Evolutionary conservation across 192 early-diverging fungal species (phyloP).

Genomic region (Coemansia sp.): DNA sequence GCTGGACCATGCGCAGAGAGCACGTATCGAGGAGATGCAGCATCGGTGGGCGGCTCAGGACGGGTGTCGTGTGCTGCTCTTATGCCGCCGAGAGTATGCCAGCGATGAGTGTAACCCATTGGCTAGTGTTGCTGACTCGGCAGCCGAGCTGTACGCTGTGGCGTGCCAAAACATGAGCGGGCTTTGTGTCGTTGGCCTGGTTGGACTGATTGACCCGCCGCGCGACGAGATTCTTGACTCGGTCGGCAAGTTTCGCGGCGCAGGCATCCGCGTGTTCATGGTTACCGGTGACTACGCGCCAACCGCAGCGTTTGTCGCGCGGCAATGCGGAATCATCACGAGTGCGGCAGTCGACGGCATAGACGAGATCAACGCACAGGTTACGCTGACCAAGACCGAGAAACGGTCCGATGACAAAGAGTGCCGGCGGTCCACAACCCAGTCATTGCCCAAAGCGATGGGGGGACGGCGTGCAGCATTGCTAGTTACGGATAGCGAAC

Average conservation of each 20-base stretch:
- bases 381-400: neutral
- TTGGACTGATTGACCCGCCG: conserved; percentile 84
- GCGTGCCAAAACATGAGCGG: conserved; percentile 37
- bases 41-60: conserved; percentile 52
- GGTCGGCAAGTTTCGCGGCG: conserved; percentile 60
- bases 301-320: conserved; percentile 79
- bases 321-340: conserved; percentile 75
- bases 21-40: conserved; percentile 49
- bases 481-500: conserved; percentile 12
- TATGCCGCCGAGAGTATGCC: conserved; percentile 45
- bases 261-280: conserved; percentile 80
- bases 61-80: conserved; percentile 61
- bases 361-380: conserved; percentile 19
- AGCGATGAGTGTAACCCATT: conserved; percentile 44
- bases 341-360: conserved; percentile 22
- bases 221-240: conserved; percentile 67
- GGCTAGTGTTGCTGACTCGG: conserved; percentile 28
- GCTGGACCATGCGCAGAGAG: conserved; percentile 33
- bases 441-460: neutral
- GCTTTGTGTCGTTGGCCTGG: conserved; percentile 70
- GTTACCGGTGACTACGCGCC: conserved; percentile 78
- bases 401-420: neutral
- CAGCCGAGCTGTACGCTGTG: conserved; percentile 25
- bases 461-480: neutral
- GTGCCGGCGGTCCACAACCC: neutral